phyloP scores from a whole-genome alignment of 306 rosid genomes.

The Canavalia ensiformis region DNA sequence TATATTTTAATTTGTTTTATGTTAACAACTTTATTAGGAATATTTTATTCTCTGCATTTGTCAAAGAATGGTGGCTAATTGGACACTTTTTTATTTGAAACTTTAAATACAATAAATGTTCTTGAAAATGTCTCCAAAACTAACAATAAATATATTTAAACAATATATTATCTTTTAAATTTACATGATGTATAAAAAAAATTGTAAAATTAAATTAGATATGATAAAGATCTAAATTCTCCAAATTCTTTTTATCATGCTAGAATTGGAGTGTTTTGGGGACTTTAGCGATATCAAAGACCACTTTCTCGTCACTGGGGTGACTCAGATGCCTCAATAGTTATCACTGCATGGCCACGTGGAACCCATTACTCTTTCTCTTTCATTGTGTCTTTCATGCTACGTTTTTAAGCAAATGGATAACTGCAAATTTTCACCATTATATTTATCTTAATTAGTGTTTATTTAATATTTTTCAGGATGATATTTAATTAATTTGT shows the following conservation, averaged over 20 bases:
- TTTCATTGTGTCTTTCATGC: neutral
- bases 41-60: no score
- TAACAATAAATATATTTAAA: neutral
- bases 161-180: neutral
- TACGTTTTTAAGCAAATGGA: neutral
- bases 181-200: neutral
- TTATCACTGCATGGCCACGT: constrained; percentile 24
- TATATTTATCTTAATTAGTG: no score
- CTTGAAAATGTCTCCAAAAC: neutral
- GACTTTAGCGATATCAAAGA: neutral
- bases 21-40: no score
- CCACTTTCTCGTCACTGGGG: constrained; percentile 17
- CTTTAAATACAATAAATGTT: no score
- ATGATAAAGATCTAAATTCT: neutral
- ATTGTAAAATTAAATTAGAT: neutral
- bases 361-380: constrained; percentile 39
- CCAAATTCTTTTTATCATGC: neutral
- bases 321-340: constrained; percentile 53
- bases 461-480: no score
- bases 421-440: no score
- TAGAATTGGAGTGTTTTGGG: constrained; percentile 32
- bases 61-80: no score
- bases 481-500: neutral
- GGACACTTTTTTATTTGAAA: no score
- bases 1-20: no score